phyloP scores from a whole-genome alignment of 176 grass and related monocot genomes.

The Alloteropsis semialata region DNA sequence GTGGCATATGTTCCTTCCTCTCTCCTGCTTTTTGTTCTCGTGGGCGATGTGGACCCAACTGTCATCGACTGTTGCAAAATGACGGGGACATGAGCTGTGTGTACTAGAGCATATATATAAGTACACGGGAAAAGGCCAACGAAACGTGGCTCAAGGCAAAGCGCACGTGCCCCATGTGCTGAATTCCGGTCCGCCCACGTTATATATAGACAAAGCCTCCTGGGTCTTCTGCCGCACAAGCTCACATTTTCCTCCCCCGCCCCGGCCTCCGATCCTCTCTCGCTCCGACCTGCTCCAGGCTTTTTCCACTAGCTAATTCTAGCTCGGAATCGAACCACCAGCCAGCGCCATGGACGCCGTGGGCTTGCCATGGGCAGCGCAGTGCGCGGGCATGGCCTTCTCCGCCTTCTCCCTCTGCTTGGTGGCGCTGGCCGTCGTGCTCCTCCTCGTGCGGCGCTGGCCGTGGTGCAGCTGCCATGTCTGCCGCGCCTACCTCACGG shows the following conservation, averaged over 20 bases:
- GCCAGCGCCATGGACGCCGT: slow-evolving; percentile 6
- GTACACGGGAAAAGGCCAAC: background rate
- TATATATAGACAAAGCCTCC: slow-evolving; percentile 34
- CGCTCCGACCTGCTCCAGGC: background rate
- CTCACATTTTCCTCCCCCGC: background rate
- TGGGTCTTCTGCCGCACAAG: background rate
- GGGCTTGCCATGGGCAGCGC: slow-evolving; percentile 27
- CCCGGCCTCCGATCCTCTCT: too few species aligned
- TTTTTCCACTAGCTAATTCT: background rate
- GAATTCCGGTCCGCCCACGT: background rate
- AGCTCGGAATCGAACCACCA: background rate
- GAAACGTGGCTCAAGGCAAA: slow-evolving; percentile 9
- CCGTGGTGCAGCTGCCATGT: slow-evolving; percentile 66
- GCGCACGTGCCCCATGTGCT: slow-evolving; percentile 38
- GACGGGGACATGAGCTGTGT: slow-evolving; percentile 7
- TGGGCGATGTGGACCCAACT: background rate
- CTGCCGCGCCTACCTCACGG: slow-evolving; percentile 57
- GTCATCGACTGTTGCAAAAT: background rate
- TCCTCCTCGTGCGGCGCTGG: slow-evolving; percentile 40
- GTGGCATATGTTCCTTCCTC: background rate
- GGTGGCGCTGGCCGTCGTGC: slow-evolving; percentile 15
- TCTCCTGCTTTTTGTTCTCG: background rate
- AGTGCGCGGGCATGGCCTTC: slow-evolving; percentile 25
- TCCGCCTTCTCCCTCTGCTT: slow-evolving; percentile 27
- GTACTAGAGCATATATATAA: too few species aligned